A percentile compares a stretch with the other conserved stretches of the same genome.
Evolutionary conservation across 192 early-diverging fungal species (phyloP).

Genomic region (Funneliformis geosporum): DNA sequence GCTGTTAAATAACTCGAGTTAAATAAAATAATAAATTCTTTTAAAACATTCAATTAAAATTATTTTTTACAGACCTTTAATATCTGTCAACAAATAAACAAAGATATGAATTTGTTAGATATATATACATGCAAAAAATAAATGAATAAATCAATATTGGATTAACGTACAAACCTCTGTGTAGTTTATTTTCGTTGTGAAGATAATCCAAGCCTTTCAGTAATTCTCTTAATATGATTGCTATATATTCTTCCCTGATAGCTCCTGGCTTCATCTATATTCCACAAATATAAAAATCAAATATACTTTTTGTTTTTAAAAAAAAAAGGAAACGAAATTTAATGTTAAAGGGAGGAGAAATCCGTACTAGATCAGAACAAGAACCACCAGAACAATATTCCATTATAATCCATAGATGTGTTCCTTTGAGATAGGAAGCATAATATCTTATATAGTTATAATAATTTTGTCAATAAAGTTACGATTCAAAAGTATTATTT

Average conservation of each 20-base stretch:
- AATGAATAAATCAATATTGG: neutral
- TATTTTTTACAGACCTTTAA: slow-evolving; percentile 67
- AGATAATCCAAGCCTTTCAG: slow-evolving; percentile 91
- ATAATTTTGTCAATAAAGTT: neutral
- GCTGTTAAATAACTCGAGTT: slow-evolving; percentile 43
- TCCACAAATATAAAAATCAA: neutral
- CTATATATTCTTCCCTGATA: slow-evolving; percentile 87
- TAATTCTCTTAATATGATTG: slow-evolving; percentile 88
- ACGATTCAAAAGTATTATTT: neutral
- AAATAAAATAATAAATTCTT: neutral
- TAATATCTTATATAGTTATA: slow-evolving; percentile 79
- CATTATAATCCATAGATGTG: slow-evolving; percentile 98
- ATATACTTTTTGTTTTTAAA: neutral
- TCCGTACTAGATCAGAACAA: slow-evolving; percentile 82
- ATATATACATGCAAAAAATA: neutral
- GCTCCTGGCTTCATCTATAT: slow-evolving; percentile 85
- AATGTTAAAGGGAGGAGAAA: neutral
- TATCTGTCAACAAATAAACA: slow-evolving; percentile 57
- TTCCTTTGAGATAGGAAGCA: slow-evolving; percentile 86
- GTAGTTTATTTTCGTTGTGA: slow-evolving; percentile 86
- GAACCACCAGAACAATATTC: slow-evolving; percentile 96
- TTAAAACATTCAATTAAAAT: neutral
- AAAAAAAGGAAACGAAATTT: neutral
- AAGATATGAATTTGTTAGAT: neutral
- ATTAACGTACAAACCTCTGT: slow-evolving; percentile 59